A percentile compares a stretch with the other conserved stretches of the same genome.
phyloP scores from a whole-genome alignment of 768 basidiomycete genomes.

The Galerina marginata region DNA sequence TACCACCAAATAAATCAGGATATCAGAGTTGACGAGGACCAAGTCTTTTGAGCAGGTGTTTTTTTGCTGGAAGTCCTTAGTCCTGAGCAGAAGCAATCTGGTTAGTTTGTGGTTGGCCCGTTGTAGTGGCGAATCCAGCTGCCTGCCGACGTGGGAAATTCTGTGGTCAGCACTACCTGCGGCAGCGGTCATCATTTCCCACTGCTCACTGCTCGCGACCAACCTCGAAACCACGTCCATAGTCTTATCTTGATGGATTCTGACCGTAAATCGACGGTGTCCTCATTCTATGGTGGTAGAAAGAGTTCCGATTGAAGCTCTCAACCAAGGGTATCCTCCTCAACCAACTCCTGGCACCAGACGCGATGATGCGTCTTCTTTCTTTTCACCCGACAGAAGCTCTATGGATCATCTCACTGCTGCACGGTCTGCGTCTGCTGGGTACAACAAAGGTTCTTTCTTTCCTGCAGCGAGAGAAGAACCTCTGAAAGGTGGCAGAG shows the following conservation, averaged over 20 bases:
- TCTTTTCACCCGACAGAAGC: slow-evolving; percentile 56
- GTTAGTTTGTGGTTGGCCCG: neutral
- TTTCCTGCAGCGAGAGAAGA: slow-evolving; percentile 73
- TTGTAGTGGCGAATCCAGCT: no score
- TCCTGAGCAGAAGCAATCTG: no score
- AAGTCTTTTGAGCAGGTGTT: no score
- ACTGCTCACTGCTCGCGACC: slow-evolving; percentile 1
- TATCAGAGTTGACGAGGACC: no score
- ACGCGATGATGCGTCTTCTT: slow-evolving; percentile 74
- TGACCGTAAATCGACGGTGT: slow-evolving; percentile 79
- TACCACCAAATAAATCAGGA: no score
- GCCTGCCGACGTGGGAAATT: slow-evolving; percentile 7
- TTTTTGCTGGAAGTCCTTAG: no score
- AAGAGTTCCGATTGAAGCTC: slow-evolving; percentile 67
- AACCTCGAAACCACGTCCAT: slow-evolving; percentile 3
- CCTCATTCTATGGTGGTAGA: slow-evolving; percentile 77
- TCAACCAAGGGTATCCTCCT: slow-evolving; percentile 58
- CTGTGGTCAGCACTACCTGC: slow-evolving; percentile 11
- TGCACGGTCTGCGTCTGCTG: slow-evolving; percentile 51
- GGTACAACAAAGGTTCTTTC: slow-evolving; percentile 76
- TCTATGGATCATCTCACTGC: slow-evolving; percentile 56
- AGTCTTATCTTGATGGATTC: slow-evolving; percentile 58
- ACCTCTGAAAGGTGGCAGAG: slow-evolving; percentile 78
- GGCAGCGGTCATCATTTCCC: slow-evolving; percentile 6
- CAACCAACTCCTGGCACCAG: slow-evolving; percentile 42